Evolutionary conservation across 2,329 filamentous ascomycete species (phyloP).

Genomic region (Achaetomium macrosporum): DNA sequence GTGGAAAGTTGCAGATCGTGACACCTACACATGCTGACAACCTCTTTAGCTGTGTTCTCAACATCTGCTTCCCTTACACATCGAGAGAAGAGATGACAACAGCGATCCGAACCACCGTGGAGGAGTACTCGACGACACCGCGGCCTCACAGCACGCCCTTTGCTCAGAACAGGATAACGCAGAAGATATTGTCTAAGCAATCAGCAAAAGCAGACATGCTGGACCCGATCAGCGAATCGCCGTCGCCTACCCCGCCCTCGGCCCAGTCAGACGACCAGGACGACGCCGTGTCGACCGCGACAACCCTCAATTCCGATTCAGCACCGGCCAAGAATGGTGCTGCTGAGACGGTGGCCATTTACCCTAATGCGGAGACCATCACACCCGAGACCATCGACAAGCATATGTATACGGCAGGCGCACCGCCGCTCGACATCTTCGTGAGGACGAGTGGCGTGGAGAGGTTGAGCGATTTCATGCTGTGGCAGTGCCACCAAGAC

Average conservation of each 20-base stretch:
- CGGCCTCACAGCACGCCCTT: constrained; percentile 64
- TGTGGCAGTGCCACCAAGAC: constrained; percentile 93
- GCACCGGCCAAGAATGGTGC: constrained; percentile 37
- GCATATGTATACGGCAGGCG: constrained; percentile 81
- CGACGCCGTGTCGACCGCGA: constrained; percentile 55
- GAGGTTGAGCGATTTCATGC: constrained; percentile 93
- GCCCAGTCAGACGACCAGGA: constrained; percentile 44
- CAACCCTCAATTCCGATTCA: constrained; percentile 52
- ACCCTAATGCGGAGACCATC: constrained; percentile 77
- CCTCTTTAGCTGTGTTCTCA: constrained; percentile 53
- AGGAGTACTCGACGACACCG: constrained; percentile 74
- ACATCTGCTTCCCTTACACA: constrained; percentile 97
- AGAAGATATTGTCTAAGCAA: constrained; percentile 72
- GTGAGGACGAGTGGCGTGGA: constrained; percentile 90
- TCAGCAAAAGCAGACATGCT: constrained; percentile 43
- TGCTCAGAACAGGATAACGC: constrained; percentile 79
- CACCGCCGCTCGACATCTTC: constrained; percentile 84
- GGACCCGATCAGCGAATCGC: constrained; percentile 44
- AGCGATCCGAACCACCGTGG: constrained; percentile 79
- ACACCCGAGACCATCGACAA: constrained; percentile 73
- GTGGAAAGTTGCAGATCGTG: background rate
- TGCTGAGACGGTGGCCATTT: constrained; percentile 34
- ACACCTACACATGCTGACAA: constrained; percentile 9
- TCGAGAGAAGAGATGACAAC: constrained; percentile 92
- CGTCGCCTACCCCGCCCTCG: constrained; percentile 34